Conservation (phyloP, 176 grass and related monocot species). For the Canna indica region DNA sequence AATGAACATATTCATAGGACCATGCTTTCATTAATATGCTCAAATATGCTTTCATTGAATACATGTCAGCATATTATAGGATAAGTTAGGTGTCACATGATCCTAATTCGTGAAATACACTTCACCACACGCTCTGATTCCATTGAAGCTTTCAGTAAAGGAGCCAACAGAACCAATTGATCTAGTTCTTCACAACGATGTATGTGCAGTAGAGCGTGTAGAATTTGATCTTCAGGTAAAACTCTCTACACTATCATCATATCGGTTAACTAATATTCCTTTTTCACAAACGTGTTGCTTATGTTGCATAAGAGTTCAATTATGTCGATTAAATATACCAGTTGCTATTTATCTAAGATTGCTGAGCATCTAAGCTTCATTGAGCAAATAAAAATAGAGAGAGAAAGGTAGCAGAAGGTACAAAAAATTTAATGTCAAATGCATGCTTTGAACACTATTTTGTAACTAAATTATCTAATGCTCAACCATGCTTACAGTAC, state of each 20-base stretch:
- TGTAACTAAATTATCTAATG: too few relatives aligned
- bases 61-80: too few relatives aligned
- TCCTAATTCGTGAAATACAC: too few relatives aligned
- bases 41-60: too few relatives aligned
- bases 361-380: conserved; percentile 8
- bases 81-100: too few relatives aligned
- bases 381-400: conserved; percentile 10
- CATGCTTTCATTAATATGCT: too few relatives aligned
- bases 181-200: conserved; percentile 8
- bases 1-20: too few relatives aligned
- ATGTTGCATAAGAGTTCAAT: too few relatives aligned
- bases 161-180: conserved; percentile 16
- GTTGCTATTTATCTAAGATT: neutral
- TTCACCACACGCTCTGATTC: too few relatives aligned
- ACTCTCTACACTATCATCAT: neutral
- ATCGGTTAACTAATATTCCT: neutral
- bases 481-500: too few relatives aligned
- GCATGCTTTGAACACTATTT: too few relatives aligned
- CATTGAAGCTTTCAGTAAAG: neutral
- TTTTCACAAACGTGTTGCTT: neutral
- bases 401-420: conserved; percentile 10
- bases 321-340: neutral
- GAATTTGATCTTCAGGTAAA: conserved; percentile 18
- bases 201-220: conserved; percentile 1
- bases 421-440: too few relatives aligned